phyloP scores from a whole-genome alignment of 2,329 filamentous ascomycete genomes.

The Fusarium verticillioides region DNA sequence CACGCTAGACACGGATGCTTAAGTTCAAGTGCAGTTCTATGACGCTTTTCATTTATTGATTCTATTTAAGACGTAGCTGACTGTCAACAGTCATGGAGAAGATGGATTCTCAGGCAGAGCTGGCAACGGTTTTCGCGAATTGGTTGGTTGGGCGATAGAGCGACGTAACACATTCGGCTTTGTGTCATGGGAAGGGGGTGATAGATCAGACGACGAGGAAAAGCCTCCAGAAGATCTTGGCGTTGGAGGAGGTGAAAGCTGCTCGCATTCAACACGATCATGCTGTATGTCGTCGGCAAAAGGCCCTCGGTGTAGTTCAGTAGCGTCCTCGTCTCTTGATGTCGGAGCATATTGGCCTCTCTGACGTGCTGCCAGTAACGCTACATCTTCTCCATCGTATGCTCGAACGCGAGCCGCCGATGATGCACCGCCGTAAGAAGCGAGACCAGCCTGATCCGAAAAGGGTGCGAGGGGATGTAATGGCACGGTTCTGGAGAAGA shows the following conservation, averaged over 20 bases:
- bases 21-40: background rate
- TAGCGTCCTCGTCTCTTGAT: background rate
- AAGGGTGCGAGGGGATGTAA: constrained; percentile 48
- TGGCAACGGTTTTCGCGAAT: constrained; percentile 56
- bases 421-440: constrained; percentile 38
- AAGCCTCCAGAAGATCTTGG: constrained; percentile 33
- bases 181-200: constrained; percentile 20
- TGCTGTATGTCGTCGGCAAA: constrained; percentile 21
- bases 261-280: constrained; percentile 33
- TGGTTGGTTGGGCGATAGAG: constrained; percentile 35
- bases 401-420: constrained; percentile 23
- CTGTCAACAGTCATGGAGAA: constrained; percentile 26
- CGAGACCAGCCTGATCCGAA: constrained; percentile 42
- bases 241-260: constrained; percentile 45
- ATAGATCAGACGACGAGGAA: constrained; percentile 12
- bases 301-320: constrained; percentile 4
- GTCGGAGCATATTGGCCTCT: constrained; percentile 19
- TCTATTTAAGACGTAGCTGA: background rate
- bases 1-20: background rate
- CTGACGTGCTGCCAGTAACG: constrained; percentile 12
- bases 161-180: constrained; percentile 29
- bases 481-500: constrained; percentile 73
- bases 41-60: background rate
- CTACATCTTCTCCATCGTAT: constrained; percentile 10
- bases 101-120: constrained; percentile 54